These are phyloP conservation scores for Hondaea fermentalgiana DNA, from an alignment of 108 stramenopile genomes.

Conservation along the genomic window DNA sequence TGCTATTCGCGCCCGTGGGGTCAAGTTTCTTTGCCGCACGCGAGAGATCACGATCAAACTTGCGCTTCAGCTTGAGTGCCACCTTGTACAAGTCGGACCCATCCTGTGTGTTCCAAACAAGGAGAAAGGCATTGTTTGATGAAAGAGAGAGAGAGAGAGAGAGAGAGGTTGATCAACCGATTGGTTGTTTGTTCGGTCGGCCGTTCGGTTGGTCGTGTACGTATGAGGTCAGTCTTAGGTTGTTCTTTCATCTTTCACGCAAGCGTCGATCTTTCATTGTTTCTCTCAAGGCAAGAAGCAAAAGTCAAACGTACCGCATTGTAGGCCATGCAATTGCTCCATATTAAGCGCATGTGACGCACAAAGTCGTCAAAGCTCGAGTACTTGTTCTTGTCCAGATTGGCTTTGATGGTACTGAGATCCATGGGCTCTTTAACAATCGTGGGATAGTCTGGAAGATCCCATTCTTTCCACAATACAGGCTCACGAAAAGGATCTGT, in stretches of 20 bases:
- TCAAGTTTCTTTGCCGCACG: neutral
- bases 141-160: too few relatives aligned
- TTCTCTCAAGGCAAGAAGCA: too few relatives aligned
- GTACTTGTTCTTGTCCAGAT: slow-evolving; percentile 32
- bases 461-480: slow-evolving; percentile 18
- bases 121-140: too few relatives aligned
- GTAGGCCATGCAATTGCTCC: slow-evolving; percentile 45
- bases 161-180: too few relatives aligned
- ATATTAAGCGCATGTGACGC: slow-evolving; percentile 37
- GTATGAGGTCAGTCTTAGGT: too few relatives aligned
- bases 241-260: too few relatives aligned
- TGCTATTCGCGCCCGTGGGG: neutral
- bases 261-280: too few relatives aligned
- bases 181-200: too few relatives aligned
- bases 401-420: slow-evolving; percentile 24
- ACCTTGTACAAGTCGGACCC: slow-evolving; percentile 12
- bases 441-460: slow-evolving; percentile 12
- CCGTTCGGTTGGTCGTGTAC: too few relatives aligned
- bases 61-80: neutral
- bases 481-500: slow-evolving; percentile 8
- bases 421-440: slow-evolving; percentile 25
- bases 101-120: neutral
- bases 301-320: neutral
- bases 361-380: slow-evolving; percentile 24
- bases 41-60: neutral